Evolutionary conservation across 257 asterid genomes (phyloP).

Genomic region (Pogostemon cablin): DNA sequence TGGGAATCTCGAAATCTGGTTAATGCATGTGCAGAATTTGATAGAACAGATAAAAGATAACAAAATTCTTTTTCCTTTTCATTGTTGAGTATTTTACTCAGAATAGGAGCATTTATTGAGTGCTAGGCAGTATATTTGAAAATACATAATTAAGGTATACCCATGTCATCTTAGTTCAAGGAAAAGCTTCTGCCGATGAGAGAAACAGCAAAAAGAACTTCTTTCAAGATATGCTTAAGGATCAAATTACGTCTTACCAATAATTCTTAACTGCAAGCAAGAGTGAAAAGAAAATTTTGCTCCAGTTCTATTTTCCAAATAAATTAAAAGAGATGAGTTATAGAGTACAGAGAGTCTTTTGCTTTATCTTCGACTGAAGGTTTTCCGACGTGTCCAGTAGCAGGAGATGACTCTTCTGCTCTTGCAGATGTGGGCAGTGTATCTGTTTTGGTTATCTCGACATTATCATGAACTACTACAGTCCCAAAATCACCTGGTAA

Average conservation of each 20-base stretch:
- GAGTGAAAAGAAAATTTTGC: conserved; percentile 13
- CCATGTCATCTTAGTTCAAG: conserved; percentile 1
- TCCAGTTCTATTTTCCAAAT: conserved; percentile 8
- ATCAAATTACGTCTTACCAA: conserved; percentile 5
- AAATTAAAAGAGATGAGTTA: conserved; percentile 21
- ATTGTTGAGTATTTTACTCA: not conserved
- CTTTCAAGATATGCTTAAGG: not conserved
- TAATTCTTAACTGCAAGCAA: conserved; percentile 10
- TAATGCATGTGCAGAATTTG: not conserved
- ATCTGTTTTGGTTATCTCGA: conserved; percentile 49
- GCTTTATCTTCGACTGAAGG: conserved; percentile 56
- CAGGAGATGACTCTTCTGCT: conserved; percentile 47
- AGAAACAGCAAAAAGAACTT: conserved; percentile 1
- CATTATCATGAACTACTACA: conserved; percentile 63
- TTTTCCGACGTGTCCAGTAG: conserved; percentile 46
- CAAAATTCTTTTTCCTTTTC: not conserved
- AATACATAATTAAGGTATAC: not conserved
- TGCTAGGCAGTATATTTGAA: not conserved
- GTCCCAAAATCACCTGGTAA: conserved; percentile 90
- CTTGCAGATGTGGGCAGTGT: conserved; percentile 38
- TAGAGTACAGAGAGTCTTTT: conserved; percentile 52
- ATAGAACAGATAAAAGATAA: not conserved
- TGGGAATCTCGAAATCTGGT: not conserved
- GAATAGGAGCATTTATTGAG: not conserved
- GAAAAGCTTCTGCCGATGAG: conserved; percentile 3